phyloP scores from a whole-genome alignment of 2,329 filamentous ascomycete genomes.

The Hysterium pulicare region DNA sequence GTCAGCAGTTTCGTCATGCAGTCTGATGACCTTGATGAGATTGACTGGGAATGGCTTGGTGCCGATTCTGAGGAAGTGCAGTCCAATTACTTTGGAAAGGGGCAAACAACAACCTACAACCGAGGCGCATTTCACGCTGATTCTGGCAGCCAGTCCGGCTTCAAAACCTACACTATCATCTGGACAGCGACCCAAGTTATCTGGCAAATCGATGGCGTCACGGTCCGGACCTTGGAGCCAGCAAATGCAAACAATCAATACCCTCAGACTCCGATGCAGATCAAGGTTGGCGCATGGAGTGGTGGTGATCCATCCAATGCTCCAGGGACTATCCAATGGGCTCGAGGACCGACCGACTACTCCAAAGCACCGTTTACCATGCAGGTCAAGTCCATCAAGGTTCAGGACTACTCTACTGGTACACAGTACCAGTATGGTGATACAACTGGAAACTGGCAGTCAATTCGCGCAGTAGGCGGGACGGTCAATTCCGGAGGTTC shows the following conservation, averaged over 20 bases:
- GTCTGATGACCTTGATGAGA: conserved; percentile 90
- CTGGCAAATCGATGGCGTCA: conserved; percentile 78
- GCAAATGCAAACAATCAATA: conserved; percentile 73
- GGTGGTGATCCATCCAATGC: conserved; percentile 81
- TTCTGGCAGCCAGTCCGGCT: conserved; percentile 66
- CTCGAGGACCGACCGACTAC: conserved; percentile 82
- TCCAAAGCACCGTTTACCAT: conserved; percentile 79
- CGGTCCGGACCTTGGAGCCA: conserved; percentile 71
- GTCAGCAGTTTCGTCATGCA: conserved; percentile 89
- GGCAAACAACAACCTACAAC: conserved; percentile 79
- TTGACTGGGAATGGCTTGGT: conserved; percentile 96
- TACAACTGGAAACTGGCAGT: conserved; percentile 72
- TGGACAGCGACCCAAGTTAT: conserved; percentile 84
- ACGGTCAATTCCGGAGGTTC: conserved; percentile 62
- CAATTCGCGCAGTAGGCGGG: conserved; percentile 79
- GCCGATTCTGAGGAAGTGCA: conserved; percentile 75
- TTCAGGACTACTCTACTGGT: conserved; percentile 92
- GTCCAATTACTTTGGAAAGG: conserved; percentile 96
- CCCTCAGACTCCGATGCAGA: conserved; percentile 91
- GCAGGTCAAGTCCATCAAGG: conserved; percentile 70
- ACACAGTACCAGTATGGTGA: conserved; percentile 79
- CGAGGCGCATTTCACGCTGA: conserved; percentile 76
- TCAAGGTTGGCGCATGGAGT: conserved; percentile 90
- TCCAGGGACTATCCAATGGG: conserved; percentile 83
- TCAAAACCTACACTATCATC: conserved; percentile 85